Conservation (phyloP, 345 rosid genomes). For the Linum usitatissimum region DNA sequence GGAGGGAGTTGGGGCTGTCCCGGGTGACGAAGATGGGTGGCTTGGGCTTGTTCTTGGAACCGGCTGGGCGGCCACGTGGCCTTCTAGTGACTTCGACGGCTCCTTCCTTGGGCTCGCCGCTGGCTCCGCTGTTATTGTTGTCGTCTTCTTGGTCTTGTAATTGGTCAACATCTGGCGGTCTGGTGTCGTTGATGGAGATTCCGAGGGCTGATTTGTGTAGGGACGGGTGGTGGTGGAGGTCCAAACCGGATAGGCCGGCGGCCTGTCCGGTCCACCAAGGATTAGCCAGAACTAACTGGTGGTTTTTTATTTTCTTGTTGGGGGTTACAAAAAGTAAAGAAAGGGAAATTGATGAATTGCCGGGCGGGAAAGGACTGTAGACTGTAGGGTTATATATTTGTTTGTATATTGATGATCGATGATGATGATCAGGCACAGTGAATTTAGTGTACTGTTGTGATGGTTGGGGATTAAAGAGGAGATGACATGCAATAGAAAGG, state of each 20-base stretch:
- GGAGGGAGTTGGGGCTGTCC: conserved; percentile 81
- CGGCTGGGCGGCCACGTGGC: conserved; percentile 76
- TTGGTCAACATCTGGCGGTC: not conserved
- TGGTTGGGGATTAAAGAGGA: not conserved
- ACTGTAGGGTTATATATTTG: not conserved
- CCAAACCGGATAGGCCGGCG: conserved; percentile 4
- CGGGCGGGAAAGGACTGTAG: not conserved
- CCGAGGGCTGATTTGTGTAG: conserved; percentile 39
- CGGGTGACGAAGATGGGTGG: conserved; percentile 68
- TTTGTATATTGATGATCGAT: not conserved
- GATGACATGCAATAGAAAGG: not conserved
- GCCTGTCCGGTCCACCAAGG: conserved; percentile 11
- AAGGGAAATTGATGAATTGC: not conserved
- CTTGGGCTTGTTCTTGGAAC: conserved; percentile 72
- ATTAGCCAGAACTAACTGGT: not conserved
- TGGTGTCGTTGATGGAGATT: conserved; percentile 28
- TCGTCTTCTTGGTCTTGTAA: not conserved
- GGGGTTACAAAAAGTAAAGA: not conserved
- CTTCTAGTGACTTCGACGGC: conserved; percentile 58
- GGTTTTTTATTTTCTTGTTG: no score
- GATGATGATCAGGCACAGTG: not conserved
- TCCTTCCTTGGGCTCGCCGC: conserved; percentile 58
- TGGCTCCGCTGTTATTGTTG: conserved; percentile 20
- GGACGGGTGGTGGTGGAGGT: conserved; percentile 14
- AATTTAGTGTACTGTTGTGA: no score